Percentiles rank a stretch among this genome's conserved stretches.
Evolutionary conservation across 345 rosid genomes (phyloP).

Genomic region (Rhodomyrtus tomentosa): DNA sequence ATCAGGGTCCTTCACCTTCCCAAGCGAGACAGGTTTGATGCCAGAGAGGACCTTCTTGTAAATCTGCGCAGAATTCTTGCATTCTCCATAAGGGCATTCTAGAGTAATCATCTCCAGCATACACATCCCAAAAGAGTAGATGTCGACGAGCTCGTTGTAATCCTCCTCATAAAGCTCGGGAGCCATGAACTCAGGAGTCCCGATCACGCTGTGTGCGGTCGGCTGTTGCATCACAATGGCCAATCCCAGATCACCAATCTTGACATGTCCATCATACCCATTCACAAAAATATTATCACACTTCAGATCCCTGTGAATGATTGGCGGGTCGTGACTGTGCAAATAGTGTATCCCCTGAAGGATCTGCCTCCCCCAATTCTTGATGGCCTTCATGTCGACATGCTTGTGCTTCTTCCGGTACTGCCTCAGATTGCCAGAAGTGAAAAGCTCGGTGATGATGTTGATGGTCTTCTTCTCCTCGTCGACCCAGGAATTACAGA

Average conservation of each 20-base stretch:
- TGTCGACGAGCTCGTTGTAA: conserved; percentile 73
- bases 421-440: conserved; percentile 85
- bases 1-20: conserved; percentile 56
- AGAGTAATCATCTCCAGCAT: conserved; percentile 74
- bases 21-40: conserved; percentile 63
- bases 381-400: conserved; percentile 65
- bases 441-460: conserved; percentile 91
- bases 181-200: conserved; percentile 94
- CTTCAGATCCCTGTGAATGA: conserved; percentile 82
- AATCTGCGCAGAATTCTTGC: conserved; percentile 71
- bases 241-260: conserved; percentile 84
- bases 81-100: conserved; percentile 73
- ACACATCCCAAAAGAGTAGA: conserved; percentile 86
- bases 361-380: conserved; percentile 82
- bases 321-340: conserved; percentile 56
- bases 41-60: conserved; percentile 74
- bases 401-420: conserved; percentile 68
- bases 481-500: conserved; percentile 82
- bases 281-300: conserved; percentile 81
- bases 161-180: conserved; percentile 90
- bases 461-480: conserved; percentile 72
- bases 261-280: conserved; percentile 77
- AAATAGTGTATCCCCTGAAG: conserved; percentile 56
- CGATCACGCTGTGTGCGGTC: conserved; percentile 70
- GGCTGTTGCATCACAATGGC: conserved; percentile 78